Base-by-base conservation (phyloP, 495 filamentous ascomycete species). In the Penicillium paxilli region DNA sequence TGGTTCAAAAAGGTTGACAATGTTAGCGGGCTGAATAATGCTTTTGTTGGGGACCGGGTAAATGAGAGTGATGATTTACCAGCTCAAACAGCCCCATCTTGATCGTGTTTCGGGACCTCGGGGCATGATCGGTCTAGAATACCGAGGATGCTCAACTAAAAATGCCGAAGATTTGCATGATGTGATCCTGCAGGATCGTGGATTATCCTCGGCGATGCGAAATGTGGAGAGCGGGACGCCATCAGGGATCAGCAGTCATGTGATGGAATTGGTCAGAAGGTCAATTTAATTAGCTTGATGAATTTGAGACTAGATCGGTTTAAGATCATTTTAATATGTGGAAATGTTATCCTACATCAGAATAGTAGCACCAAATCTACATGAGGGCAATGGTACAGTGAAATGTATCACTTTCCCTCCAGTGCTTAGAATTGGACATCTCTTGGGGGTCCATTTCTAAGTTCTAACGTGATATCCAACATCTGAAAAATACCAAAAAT, bases 51-150 rank as follows among this genome's bases (percentile, higher is more conserved):
- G 19, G n/a, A 23, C 38, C 28, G 26, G 10, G 17, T 12, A 22
- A 10, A 17, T 21, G n/a, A 32, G 4, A 19, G 40, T 19, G 8
- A 23, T n/a, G 9, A 9, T 8, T 3, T 42, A 51, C 54, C 54
- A 56, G 47, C 38, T 51, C 41, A 51, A 25, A 22, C 47, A 56
- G 3, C 54, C 54, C 47, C 54, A 51, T 56, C 54, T 56, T 16
- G 54, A 56, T 28, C 54, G 37, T 16, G 21, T 56, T 23, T 46
- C 54, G 12, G 49, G 40, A 5, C 51, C 26, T 20, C 24, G 51
- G 8, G 33, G 22, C 23, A 38, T 25, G n/a, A 4, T 9, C 33
- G 1, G 9, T 6, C 16, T n/a, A n/a, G n/a, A n/a, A n/a, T n/a
- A n/a, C n/a, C n/a, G n/a, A n/a, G n/a, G n/a, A n/a, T n/a, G n/a